Base-by-base conservation (phyloP, 2,329 filamentous ascomycete genomes). In the Fusarium sp. region DNA sequence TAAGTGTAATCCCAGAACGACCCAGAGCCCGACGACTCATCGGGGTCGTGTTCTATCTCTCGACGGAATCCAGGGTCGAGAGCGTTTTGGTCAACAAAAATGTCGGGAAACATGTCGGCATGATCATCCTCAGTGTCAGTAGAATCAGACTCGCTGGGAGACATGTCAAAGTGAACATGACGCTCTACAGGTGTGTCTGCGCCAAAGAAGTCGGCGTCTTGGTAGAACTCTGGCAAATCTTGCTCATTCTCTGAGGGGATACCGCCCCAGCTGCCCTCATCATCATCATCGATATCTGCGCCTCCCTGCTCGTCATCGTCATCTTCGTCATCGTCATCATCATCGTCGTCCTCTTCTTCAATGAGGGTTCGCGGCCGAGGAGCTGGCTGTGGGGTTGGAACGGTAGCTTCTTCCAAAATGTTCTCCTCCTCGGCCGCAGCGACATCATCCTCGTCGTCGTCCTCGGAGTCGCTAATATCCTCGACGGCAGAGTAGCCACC, bases 401-500 rank as follows among this genome's bases (percentile, higher is more conserved):
- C 77, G 70, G 77, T 75, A 68, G 78, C 80, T 69, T 84, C 80
- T 61, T 79, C 79, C 62, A 92, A 83, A 67, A 94, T 92, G 72
- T 90, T 87, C 78, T 89, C 85, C 82, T 93, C 92, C 86, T 96
- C 92, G 83, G 89, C 86, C 84, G 89, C 87, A 75, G 91, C 87
- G 61, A 95, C 88, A 84, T 92, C 88, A 70, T 91, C 88, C 78
- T 95, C 90, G 77, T 95, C 92, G 69, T 93, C 90, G 67, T 94
- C 87, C 58, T 87, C 92, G 10, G 88, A 90, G 73, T 94, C 92
- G 71, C 87, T 92, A 65, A 96, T 90, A 55, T 93, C 88, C 76
- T 95, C 91, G 64, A 96, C 90, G 36, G 85, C 91, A 2, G 89
- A 91, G 78, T 93, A 93, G 61, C 88, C 90, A 58, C 86, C 88